phyloP scores from a whole-genome alignment of 2,329 filamentous ascomycete genomes.

The Arthrobotrys musiformis region DNA sequence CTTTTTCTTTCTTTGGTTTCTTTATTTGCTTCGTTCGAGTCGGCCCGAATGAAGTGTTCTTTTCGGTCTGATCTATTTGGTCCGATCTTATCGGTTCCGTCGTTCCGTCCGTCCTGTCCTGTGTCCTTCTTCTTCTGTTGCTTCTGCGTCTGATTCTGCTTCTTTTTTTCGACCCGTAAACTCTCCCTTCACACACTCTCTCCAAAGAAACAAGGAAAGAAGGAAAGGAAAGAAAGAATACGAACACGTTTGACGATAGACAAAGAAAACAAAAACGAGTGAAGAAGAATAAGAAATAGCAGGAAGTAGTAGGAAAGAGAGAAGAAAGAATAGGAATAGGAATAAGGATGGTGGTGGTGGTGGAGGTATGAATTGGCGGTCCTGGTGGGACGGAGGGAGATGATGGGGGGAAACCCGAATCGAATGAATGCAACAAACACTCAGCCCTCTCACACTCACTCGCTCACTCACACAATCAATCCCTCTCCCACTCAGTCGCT shows the following conservation, averaged over 20 bases:
- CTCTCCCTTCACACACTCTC: constrained; percentile 11
- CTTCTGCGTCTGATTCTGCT: not conserved
- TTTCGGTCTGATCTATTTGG: too few species aligned
- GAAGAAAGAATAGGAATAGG: not conserved
- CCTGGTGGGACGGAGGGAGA: constrained; percentile 33
- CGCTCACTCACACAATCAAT: not conserved
- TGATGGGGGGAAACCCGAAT: constrained; percentile 27
- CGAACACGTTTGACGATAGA: constrained; percentile 4
- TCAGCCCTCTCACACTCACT: constrained; percentile 23
- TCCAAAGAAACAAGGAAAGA: too few species aligned
- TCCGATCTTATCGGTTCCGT: too few species aligned
- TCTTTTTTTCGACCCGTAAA: constrained; percentile 2
- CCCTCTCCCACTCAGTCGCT: not conserved
- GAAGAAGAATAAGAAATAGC: not conserved
- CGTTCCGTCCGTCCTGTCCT: too few species aligned
- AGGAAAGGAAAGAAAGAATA: constrained; percentile 9
- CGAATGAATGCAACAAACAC: constrained; percentile 7
- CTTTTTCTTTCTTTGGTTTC: not conserved
- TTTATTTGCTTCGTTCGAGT: too few species aligned
- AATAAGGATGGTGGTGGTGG: not conserved
- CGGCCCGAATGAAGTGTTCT: too few species aligned
- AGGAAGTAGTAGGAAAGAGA: too few species aligned
- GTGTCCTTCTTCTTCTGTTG: not conserved
- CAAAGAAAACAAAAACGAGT: constrained; percentile 1
- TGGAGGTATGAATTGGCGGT: too few species aligned